A percentile compares a stretch with the other conserved stretches of the same genome.
Conservation (phyloP, 192 early-diverging fungal species). For the Polychytrium aggregatum region DNA sequence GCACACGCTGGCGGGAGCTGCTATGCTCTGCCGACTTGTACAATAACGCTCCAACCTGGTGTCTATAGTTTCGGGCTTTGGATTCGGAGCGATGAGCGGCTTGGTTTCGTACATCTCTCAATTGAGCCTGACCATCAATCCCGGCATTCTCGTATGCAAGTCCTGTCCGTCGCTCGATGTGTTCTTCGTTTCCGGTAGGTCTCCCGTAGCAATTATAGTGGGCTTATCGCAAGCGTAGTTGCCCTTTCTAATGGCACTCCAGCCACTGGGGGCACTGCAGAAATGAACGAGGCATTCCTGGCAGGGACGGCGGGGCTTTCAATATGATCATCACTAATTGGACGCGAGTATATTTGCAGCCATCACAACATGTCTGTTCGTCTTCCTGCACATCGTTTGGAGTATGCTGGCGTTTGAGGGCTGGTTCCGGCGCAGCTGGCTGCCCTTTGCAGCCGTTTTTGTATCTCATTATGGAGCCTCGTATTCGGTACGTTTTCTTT, state of each 20-base stretch:
- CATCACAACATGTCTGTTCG: conserved; percentile 56
- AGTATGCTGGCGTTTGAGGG: conserved; percentile 67
- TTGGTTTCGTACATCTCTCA: conserved; percentile 56
- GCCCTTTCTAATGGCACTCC: neutral
- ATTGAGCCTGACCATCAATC: conserved; percentile 55
- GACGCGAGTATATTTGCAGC: conserved; percentile 26
- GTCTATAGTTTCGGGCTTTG: conserved; percentile 44
- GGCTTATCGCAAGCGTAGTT: neutral
- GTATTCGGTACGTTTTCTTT: conserved; percentile 53
- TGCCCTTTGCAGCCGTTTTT: conserved; percentile 38
- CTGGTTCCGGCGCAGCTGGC: conserved; percentile 29
- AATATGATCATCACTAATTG: neutral
- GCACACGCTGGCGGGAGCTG: neutral
- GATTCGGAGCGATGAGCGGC: conserved; percentile 62
- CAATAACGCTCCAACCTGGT: neutral
- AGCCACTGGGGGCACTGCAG: no score
- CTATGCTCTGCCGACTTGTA: neutral
- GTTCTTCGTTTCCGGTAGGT: conserved; percentile 58
- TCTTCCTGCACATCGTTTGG: conserved; percentile 61
- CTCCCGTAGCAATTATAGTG: neutral
- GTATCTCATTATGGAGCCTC: conserved; percentile 58
- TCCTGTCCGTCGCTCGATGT: conserved; percentile 49
- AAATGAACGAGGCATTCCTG: neutral
- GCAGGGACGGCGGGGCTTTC: neutral
- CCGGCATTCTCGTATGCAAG: conserved; percentile 53